phyloP scores from a whole-genome alignment of 805 yeast genomes.

The Ogataea methanolica region DNA sequence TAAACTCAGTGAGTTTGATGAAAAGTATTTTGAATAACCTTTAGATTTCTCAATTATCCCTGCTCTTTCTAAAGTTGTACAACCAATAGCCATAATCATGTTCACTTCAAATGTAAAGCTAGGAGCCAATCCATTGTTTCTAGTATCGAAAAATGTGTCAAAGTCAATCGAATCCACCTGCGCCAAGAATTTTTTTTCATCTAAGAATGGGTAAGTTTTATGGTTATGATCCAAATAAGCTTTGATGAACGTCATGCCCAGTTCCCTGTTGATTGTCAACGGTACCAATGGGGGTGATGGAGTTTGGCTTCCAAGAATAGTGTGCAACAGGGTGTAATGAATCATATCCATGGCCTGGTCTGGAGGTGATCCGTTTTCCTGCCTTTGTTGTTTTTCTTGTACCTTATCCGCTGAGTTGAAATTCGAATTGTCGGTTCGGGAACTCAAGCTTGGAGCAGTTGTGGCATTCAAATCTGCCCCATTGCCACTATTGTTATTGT shows the following conservation, averaged over 20 bases:
- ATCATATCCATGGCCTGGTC: slow-evolving; percentile 8
- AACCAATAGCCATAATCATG: slow-evolving; percentile 53
- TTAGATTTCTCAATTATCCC: slow-evolving; percentile 33
- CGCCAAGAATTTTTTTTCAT: slow-evolving; percentile 33
- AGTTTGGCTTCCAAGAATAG: slow-evolving; percentile 25
- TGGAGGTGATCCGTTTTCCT: background rate
- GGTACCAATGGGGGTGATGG: slow-evolving; percentile 28
- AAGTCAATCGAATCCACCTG: slow-evolving; percentile 24
- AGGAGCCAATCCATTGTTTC: slow-evolving; percentile 18
- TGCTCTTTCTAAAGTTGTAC: slow-evolving; percentile 43
- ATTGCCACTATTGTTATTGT: background rate
- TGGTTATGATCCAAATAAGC: slow-evolving; percentile 44
- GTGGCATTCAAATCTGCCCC: background rate
- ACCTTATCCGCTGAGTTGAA: background rate
- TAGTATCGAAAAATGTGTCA: slow-evolving; percentile 11
- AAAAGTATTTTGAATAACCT: slow-evolving; percentile 36
- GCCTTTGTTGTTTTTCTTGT: background rate
- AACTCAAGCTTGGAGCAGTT: background rate
- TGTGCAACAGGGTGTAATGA: slow-evolving; percentile 10
- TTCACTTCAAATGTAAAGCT: slow-evolving; percentile 40
- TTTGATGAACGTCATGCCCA: slow-evolving; percentile 34
- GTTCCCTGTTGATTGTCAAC: slow-evolving; percentile 8
- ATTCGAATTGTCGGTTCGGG: background rate
- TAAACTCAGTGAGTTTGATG: slow-evolving; percentile 37
- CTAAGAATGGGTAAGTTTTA: slow-evolving; percentile 39